phyloP scores from a whole-genome alignment of 2,329 filamentous ascomycete genomes.

The Epichloe festucae region DNA sequence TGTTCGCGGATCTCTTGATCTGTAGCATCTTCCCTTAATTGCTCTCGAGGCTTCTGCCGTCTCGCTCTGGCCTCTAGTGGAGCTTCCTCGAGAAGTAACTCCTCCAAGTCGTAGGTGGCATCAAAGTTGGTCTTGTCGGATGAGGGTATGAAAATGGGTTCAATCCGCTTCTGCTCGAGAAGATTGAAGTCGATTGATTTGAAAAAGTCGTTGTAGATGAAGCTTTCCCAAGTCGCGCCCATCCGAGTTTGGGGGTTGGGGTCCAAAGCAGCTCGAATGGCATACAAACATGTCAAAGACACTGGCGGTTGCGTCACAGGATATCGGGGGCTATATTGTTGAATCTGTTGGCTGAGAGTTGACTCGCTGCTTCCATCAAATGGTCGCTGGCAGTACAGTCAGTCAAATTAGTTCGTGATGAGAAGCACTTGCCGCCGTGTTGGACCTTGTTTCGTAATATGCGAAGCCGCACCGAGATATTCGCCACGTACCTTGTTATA shows the following conservation, averaged over 20 bases:
- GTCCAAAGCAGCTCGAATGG: conserved; percentile 73
- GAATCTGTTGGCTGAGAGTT: conserved; percentile 65
- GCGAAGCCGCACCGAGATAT: background rate
- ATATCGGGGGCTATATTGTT: conserved; percentile 70
- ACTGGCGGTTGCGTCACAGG: conserved; percentile 89
- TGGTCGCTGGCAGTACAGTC: conserved; percentile 51
- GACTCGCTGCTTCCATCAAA: conserved; percentile 86
- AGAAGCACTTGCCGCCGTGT: background rate
- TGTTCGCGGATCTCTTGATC: conserved; percentile 91
- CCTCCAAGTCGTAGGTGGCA: conserved; percentile 93
- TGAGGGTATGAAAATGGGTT: conserved; percentile 84
- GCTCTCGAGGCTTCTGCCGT: conserved; percentile 84
- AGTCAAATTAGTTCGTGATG: background rate
- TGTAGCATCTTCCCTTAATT: conserved; percentile 85
- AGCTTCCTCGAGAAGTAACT: conserved; percentile 84
- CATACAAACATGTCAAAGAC: conserved; percentile 74
- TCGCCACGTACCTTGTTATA: conserved; percentile 71
- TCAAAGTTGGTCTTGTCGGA: conserved; percentile 99
- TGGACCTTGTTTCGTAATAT: background rate
- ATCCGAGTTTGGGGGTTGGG: conserved; percentile 69
- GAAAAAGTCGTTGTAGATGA: conserved; percentile 85
- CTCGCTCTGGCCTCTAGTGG: conserved; percentile 85
- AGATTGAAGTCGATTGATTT: conserved; percentile 69
- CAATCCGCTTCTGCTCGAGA: conserved; percentile 74
- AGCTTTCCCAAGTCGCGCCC: conserved; percentile 75